These are phyloP conservation scores for Thelonectria rubi DNA, from an alignment of 2,329 filamentous ascomycete species.

Conservation along the genomic window DNA sequence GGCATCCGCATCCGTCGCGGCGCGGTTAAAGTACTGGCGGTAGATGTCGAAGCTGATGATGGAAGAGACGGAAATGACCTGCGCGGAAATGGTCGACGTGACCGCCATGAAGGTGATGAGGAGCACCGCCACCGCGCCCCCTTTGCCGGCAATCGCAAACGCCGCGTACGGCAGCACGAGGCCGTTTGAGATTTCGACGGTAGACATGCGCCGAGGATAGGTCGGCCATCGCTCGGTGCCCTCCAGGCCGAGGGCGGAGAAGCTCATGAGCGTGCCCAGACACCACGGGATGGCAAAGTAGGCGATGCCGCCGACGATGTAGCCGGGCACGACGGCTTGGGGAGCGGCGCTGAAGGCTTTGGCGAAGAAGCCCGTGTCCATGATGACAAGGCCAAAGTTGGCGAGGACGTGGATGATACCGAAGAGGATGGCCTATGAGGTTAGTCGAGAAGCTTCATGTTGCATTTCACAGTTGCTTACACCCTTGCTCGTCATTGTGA, in stretches of 20 bases:
- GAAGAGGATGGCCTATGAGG: slow-evolving; percentile 55
- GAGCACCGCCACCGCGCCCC: slow-evolving; percentile 73
- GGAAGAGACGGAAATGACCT: slow-evolving; percentile 62
- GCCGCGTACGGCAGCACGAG: slow-evolving; percentile 76
- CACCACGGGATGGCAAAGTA: slow-evolving; percentile 65
- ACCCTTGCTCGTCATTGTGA: slow-evolving; percentile 64
- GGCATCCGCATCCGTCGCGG: slow-evolving; percentile 56
- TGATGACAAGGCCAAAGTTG: slow-evolving; percentile 63
- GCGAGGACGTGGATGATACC: slow-evolving; percentile 58
- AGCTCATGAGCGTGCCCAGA: slow-evolving; percentile 60
- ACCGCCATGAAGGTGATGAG: slow-evolving; percentile 81
- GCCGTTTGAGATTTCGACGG: slow-evolving; percentile 71
- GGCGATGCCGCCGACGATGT: slow-evolving; percentile 61
- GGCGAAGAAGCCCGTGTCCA: slow-evolving; percentile 63
- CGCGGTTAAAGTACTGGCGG: slow-evolving; percentile 57
- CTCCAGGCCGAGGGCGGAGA: slow-evolving; percentile 58
- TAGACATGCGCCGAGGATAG: slow-evolving; percentile 63
- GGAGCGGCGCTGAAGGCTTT: slow-evolving; percentile 60
- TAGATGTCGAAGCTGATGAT: slow-evolving; percentile 65
- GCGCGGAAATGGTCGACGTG: slow-evolving; percentile 64
- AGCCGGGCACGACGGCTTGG: slow-evolving; percentile 59
- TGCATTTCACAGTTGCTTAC: slow-evolving; percentile 36
- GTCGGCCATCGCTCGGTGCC: slow-evolving; percentile 61
- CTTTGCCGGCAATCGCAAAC: slow-evolving; percentile 73
- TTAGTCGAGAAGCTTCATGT: neutral